Evolutionary conservation across 176 grass and related monocot genomes (phyloP).

Genomic region (Oryza longistaminata): DNA sequence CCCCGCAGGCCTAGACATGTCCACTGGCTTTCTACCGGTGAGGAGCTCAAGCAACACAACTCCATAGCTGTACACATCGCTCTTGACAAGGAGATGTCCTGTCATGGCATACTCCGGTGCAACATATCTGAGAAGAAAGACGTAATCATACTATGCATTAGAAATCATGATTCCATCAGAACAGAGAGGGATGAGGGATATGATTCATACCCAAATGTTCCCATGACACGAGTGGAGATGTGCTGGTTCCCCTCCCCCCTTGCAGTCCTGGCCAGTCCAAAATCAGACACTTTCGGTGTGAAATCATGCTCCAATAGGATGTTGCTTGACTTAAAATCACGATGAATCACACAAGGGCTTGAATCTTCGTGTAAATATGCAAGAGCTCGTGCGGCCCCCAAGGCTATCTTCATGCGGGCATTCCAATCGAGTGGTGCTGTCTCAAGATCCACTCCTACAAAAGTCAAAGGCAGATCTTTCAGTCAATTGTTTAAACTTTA

Average conservation of each 20-base stretch:
- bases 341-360: slow-evolving; percentile 93
- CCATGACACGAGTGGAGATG: slow-evolving; percentile 96
- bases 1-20: slow-evolving; percentile 72
- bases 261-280: slow-evolving; percentile 83
- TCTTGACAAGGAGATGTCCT: slow-evolving; percentile 96
- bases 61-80: slow-evolving; percentile 96
- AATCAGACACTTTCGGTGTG: slow-evolving; percentile 94
- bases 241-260: slow-evolving; percentile 83
- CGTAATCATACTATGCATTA: slow-evolving; percentile 3
- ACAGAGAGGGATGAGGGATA: neutral
- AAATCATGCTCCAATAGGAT: slow-evolving; percentile 94
- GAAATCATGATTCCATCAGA: neutral
- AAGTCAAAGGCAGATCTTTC: slow-evolving; percentile 2
- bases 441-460: slow-evolving; percentile 61
- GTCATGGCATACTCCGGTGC: slow-evolving; percentile 99
- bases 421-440: slow-evolving; percentile 83
- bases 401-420: slow-evolving; percentile 89
- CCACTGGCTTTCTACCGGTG: slow-evolving; percentile 91
- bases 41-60: slow-evolving; percentile 97
- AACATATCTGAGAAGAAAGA: slow-evolving; percentile 61
- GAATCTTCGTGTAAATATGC: slow-evolving; percentile 98
- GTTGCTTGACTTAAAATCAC: slow-evolving; percentile 98
- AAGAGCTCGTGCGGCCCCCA: slow-evolving; percentile 84
- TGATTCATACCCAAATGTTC: slow-evolving; percentile 81
- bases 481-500: slow-evolving; percentile 32